Evolutionary conservation across 257 asterid genomes (phyloP).

Genomic region (Salvia rosmarinus): DNA sequence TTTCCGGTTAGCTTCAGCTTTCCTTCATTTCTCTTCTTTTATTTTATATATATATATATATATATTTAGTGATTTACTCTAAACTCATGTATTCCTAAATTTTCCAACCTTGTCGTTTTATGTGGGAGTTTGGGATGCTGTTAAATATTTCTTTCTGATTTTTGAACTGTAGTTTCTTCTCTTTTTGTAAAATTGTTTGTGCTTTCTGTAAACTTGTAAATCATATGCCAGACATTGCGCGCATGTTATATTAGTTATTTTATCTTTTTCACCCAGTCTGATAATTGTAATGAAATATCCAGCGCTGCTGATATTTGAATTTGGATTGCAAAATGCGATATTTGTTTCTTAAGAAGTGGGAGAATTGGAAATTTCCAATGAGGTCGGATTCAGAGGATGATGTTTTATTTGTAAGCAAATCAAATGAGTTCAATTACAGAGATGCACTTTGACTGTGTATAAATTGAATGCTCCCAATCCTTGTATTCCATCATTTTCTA

Average conservation of each 20-base stretch:
- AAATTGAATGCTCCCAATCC: background rate
- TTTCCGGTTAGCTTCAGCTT: conserved; percentile 38
- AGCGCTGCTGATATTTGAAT: background rate
- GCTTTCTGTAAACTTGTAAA: background rate
- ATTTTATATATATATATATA: background rate
- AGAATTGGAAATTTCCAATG: background rate
- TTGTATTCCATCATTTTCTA: background rate
- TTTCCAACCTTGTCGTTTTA: background rate
- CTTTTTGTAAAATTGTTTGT: background rate
- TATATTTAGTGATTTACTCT: background rate
- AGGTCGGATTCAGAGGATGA: background rate
- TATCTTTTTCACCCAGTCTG: background rate
- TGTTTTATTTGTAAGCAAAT: background rate
- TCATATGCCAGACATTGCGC: background rate
- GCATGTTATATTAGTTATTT: background rate
- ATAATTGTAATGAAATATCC: background rate
- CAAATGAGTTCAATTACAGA: background rate
- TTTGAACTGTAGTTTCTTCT: background rate
- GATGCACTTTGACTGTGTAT: background rate
- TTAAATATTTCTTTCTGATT: background rate
- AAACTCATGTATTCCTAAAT: background rate
- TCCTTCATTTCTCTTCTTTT: background rate
- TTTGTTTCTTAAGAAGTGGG: background rate
- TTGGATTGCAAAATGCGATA: background rate
- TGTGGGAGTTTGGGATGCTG: background rate